Conservation (phyloP, 345 rosid genomes). For the Excoecaria agallocha region DNA sequence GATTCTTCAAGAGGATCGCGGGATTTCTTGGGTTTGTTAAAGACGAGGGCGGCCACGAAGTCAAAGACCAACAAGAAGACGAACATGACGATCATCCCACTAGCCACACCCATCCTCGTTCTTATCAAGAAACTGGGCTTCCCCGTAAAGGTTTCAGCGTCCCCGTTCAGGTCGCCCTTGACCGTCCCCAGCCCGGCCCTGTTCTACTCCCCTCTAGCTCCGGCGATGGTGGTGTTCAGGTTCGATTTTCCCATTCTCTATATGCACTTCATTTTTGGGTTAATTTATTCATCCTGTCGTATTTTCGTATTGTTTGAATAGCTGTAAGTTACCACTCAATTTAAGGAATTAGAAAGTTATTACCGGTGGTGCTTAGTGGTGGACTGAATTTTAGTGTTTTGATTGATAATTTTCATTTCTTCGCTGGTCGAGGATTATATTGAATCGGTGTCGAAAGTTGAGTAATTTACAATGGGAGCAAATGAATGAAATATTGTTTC, state of each 20-base stretch:
- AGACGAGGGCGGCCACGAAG: slow-evolving; percentile 53
- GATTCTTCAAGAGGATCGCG: slow-evolving; percentile 74
- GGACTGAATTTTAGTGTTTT: neutral
- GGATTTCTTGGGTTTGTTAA: slow-evolving; percentile 72
- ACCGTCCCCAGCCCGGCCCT: slow-evolving; percentile 63
- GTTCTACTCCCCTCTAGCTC: slow-evolving; percentile 60
- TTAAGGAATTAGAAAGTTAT: neutral
- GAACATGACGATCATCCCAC: slow-evolving; percentile 10
- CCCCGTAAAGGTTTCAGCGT: slow-evolving; percentile 82
- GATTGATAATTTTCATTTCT: neutral
- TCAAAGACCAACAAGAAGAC: slow-evolving; percentile 40
- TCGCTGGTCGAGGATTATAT: neutral
- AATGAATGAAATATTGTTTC: neutral
- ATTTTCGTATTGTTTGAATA: neutral
- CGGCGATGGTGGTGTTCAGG: slow-evolving; percentile 95
- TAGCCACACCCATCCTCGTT: slow-evolving; percentile 23
- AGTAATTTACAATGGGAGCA: neutral
- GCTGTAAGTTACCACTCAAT: neutral
- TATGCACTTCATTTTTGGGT: neutral
- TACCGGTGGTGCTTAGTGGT: neutral
- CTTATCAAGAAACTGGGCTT: slow-evolving; percentile 57
- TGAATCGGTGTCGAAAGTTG: neutral
- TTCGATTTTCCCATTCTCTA: slow-evolving; percentile 19
- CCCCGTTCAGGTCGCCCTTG: slow-evolving; percentile 73
- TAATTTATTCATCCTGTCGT: neutral